These are phyloP conservation scores for Polymyxa betae DNA, from an alignment of 208 protist species.

Conservation along the genomic window DNA sequence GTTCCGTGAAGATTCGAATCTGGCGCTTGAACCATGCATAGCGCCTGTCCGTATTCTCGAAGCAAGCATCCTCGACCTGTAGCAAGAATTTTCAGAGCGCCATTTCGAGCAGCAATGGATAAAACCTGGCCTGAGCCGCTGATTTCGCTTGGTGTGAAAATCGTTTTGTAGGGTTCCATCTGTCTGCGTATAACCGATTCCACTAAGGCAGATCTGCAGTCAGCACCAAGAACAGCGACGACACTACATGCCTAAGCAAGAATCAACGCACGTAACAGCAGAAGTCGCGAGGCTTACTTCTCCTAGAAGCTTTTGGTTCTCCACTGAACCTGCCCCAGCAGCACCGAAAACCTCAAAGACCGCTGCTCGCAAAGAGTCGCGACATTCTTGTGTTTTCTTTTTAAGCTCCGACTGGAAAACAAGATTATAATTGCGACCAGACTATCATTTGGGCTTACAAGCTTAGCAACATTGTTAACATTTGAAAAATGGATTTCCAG, in stretches of 20 bases:
- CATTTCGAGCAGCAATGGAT: not conserved
- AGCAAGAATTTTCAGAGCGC: not conserved
- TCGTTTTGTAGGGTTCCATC: slow-evolving; percentile 20
- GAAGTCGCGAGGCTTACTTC: not conserved
- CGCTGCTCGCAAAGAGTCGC: not conserved
- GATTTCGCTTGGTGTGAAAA: slow-evolving; percentile 43
- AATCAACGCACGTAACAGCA: not conserved
- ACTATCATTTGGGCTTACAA: not conserved
- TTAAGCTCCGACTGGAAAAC: not conserved
- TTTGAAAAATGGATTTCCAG: not conserved
- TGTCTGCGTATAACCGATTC: slow-evolving; percentile 12
- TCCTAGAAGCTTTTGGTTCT: not conserved
- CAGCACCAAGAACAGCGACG: not conserved
- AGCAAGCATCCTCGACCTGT: slow-evolving; percentile 17
- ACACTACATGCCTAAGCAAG: slow-evolving; percentile 10
- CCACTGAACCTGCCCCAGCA: not conserved
- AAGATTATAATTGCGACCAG: too few species aligned
- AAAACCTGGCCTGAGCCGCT: not conserved
- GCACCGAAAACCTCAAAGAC: slow-evolving; percentile 31
- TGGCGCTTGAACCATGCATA: slow-evolving; percentile 39
- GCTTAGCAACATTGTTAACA: not conserved
- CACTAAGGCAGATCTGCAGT: not conserved
- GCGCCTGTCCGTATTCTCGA: not conserved
- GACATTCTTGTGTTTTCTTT: not conserved
- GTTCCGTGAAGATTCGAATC: not conserved